A percentile compares a stretch with the other conserved stretches of the same genome.
phyloP scores from a whole-genome alignment of 352 stramenopile genomes.

The Pythium rhizo-oryzae region DNA sequence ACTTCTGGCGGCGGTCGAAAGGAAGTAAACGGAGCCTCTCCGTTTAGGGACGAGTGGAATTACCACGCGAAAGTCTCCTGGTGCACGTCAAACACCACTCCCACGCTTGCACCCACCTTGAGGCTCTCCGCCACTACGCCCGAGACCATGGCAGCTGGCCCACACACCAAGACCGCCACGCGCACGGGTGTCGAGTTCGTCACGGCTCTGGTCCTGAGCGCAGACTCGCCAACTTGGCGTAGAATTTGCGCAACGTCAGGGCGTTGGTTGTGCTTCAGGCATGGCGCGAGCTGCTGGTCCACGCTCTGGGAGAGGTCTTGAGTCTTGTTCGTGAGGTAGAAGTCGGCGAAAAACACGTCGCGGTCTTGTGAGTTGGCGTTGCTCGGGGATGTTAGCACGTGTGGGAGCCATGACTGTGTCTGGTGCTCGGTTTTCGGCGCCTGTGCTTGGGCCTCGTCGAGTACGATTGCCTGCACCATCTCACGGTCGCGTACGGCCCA shows the following conservation, averaged over 20 bases:
- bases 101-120: conserved; percentile 28
- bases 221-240: conserved; percentile 35
- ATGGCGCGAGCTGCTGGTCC: conserved; percentile 28
- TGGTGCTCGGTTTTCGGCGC: background rate
- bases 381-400: background rate
- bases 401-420: conserved; percentile 29
- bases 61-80: conserved; percentile 25
- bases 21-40: too few relatives aligned
- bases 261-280: conserved; percentile 31
- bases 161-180: conserved; percentile 49
- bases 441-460: conserved; percentile 1
- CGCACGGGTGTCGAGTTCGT: conserved; percentile 16
- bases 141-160: conserved; percentile 34
- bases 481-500: conserved; percentile 46
- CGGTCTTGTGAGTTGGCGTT: conserved; percentile 4
- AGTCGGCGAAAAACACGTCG: conserved; percentile 38
- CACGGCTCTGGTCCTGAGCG: conserved; percentile 24
- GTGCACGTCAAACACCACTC: conserved; percentile 48
- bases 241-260: conserved; percentile 33
- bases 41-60: too few relatives aligned
- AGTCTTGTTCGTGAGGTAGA: conserved; percentile 39
- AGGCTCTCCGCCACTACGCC: conserved; percentile 34
- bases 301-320: conserved; percentile 33
- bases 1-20: too few relatives aligned
- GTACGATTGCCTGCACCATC: conserved; percentile 35